Conservation (phyloP, 352 stramenopile genomes). For the Phytophthora melonis region DNA sequence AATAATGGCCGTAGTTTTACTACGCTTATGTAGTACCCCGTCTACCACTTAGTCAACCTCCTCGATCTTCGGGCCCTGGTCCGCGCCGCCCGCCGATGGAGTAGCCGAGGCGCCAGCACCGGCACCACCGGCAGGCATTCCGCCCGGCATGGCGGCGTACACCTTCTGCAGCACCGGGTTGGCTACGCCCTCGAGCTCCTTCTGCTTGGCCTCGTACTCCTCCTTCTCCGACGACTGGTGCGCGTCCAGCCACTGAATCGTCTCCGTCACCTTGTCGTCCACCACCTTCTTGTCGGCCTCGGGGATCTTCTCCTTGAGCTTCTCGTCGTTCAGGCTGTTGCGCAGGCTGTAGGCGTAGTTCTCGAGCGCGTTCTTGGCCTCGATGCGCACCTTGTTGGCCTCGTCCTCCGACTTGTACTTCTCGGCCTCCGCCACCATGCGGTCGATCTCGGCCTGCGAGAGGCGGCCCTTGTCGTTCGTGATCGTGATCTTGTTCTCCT, state of each 20-base stretch:
- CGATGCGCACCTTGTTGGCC: conserved; percentile 95
- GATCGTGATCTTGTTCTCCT: conserved; percentile 98
- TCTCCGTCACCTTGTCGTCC: conserved; percentile 95
- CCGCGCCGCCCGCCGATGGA: conserved; percentile 25
- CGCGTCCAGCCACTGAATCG: conserved; percentile 98
- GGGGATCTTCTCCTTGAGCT: conserved; percentile 94
- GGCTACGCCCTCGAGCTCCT: conserved; percentile 87
- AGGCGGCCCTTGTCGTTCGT: conserved; percentile 98
- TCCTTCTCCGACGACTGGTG: conserved; percentile 86
- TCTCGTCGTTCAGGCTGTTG: conserved; percentile 94
- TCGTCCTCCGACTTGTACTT: conserved; percentile 98
- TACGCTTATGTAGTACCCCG: no score
- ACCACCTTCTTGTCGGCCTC: conserved; percentile 88
- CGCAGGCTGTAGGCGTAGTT: conserved; percentile 95
- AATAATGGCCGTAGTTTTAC: no score
- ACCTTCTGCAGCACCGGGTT: conserved; percentile 89
- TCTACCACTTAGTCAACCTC: conserved; percentile 88
- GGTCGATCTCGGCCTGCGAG: conserved; percentile 97
- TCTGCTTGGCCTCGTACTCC: conserved; percentile 90
- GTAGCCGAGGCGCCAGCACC: conserved; percentile 36
- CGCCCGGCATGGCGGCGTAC: conserved; percentile 73
- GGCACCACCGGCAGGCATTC: conserved; percentile 39
- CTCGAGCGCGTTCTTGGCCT: conserved; percentile 96
- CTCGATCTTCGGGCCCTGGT: conserved; percentile 84
- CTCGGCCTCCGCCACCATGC: conserved; percentile 98